phyloP scores from a whole-genome alignment of 1,284 basidiomycete species.

The Ceratobasidium sp. region DNA sequence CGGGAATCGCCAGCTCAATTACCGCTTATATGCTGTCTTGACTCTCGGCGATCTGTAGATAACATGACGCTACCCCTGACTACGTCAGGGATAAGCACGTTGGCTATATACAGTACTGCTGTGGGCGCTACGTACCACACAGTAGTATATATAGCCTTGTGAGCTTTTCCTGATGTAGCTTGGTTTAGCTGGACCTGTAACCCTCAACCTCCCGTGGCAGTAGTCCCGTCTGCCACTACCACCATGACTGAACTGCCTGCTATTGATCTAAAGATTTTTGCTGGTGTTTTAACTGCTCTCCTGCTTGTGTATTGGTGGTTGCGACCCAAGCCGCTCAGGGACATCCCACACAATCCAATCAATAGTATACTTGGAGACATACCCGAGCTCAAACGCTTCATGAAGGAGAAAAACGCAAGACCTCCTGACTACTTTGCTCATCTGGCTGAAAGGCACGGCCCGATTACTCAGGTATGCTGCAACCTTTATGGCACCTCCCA shows the following conservation, averaged over 20 bases:
- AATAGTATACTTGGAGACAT: constrained; percentile 16
- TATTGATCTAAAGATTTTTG: background rate
- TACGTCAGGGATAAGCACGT: no score
- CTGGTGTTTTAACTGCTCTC: background rate
- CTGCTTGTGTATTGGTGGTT: background rate
- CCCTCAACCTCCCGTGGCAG: no score
- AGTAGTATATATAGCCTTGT: no score
- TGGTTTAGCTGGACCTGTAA: no score
- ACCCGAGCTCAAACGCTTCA: background rate
- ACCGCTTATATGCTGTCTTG: no score
- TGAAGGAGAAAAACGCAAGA: background rate
- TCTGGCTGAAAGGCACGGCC: background rate
- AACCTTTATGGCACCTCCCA: background rate
- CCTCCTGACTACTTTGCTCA: background rate
- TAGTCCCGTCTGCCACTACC: no score
- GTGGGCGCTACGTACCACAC: no score
- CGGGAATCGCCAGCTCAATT: no score
- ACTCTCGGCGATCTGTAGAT: no score
- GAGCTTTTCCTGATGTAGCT: no score
- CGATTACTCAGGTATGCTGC: constrained; percentile 9
- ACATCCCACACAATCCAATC: constrained; percentile 31
- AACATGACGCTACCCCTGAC: no score
- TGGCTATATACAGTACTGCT: no score
- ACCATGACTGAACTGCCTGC: background rate
- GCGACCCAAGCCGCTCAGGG: constrained; percentile 1